phyloP scores from a whole-genome alignment of 2,329 filamentous ascomycete genomes.

The Sporothrix globosa region DNA sequence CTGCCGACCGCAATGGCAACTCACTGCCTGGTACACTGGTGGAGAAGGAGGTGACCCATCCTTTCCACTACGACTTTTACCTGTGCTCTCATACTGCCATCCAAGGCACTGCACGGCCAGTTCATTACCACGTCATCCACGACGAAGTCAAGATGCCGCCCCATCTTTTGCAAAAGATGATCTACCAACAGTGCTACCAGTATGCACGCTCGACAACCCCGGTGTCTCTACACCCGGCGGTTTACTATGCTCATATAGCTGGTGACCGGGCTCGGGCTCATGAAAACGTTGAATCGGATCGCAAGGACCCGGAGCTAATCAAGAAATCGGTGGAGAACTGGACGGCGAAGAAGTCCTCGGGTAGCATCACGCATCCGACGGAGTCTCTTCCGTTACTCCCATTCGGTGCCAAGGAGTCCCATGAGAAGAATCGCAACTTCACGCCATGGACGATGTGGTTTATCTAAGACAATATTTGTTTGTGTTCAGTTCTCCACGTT shows the following conservation, averaged over 20 bases:
- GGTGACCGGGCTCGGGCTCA: conserved; percentile 79
- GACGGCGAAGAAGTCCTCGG: conserved; percentile 48
- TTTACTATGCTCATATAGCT: conserved; percentile 95
- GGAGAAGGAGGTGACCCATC: conserved; percentile 86
- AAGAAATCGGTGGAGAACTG: conserved; percentile 49
- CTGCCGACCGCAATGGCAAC: conserved; percentile 75
- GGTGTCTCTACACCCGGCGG: conserved; percentile 83
- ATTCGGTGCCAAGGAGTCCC: conserved; percentile 38
- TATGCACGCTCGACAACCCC: conserved; percentile 91
- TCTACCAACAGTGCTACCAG: conserved; percentile 94
- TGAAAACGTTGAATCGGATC: conserved; percentile 56
- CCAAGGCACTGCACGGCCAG: conserved; percentile 89
- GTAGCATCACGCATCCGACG: conserved; percentile 33
- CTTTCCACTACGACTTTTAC: conserved; percentile 87
- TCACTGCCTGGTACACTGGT: conserved; percentile 84
- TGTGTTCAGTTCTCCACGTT: not conserved
- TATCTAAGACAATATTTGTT: conserved; percentile 41
- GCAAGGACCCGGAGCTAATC: conserved; percentile 50
- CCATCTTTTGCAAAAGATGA: conserved; percentile 78
- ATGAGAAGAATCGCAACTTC: conserved; percentile 36
- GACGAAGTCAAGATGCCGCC: conserved; percentile 74
- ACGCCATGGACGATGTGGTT: conserved; percentile 52
- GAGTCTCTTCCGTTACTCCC: conserved; percentile 41
- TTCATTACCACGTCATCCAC: conserved; percentile 86
- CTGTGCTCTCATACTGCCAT: conserved; percentile 70